These are phyloP conservation scores for Clavispora vitiphila DNA, from an alignment of 805 yeast species.

Conservation along the genomic window DNA sequence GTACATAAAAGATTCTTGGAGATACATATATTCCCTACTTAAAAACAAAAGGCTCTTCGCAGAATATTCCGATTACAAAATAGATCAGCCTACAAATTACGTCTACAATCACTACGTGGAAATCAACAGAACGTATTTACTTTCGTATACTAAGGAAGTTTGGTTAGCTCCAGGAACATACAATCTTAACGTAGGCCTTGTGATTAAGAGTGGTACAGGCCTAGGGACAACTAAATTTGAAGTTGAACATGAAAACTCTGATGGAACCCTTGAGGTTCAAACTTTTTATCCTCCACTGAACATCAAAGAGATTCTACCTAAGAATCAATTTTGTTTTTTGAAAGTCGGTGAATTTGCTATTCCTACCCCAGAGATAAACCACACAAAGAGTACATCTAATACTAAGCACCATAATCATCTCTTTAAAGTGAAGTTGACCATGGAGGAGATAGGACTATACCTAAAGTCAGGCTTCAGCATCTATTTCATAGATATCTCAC, in stretches of 20 bases:
- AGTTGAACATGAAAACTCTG: constrained; percentile 27
- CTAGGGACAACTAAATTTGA: constrained; percentile 56
- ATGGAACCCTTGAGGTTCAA: constrained; percentile 23
- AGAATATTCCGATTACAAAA: constrained; percentile 36
- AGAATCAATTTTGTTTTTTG: constrained; percentile 43
- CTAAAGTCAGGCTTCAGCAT: constrained; percentile 49
- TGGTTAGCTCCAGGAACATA: constrained; percentile 47
- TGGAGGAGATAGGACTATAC: constrained; percentile 56
- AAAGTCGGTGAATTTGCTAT: constrained; percentile 47
- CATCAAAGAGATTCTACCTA: constrained; percentile 54
- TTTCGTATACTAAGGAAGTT: constrained; percentile 41
- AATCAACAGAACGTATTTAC: constrained; percentile 45
- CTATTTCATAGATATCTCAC: constrained; percentile 40
- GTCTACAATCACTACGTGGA: constrained; percentile 42
- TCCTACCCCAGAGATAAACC: constrained; percentile 9
- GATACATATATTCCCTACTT: constrained; percentile 44
- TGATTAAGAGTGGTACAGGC: constrained; percentile 50
- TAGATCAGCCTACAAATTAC: constrained; percentile 46
- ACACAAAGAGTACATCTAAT: not conserved
- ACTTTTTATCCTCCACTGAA: constrained; percentile 53
- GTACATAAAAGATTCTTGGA: constrained; percentile 52
- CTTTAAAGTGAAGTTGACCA: constrained; percentile 36
- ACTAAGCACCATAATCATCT: constrained; percentile 16
- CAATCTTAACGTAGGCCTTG: constrained; percentile 47
- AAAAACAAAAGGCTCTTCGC: constrained; percentile 52